Evolutionary conservation across 805 yeast species (phyloP).

Genomic region (Sugiyamaella chiloensis): DNA sequence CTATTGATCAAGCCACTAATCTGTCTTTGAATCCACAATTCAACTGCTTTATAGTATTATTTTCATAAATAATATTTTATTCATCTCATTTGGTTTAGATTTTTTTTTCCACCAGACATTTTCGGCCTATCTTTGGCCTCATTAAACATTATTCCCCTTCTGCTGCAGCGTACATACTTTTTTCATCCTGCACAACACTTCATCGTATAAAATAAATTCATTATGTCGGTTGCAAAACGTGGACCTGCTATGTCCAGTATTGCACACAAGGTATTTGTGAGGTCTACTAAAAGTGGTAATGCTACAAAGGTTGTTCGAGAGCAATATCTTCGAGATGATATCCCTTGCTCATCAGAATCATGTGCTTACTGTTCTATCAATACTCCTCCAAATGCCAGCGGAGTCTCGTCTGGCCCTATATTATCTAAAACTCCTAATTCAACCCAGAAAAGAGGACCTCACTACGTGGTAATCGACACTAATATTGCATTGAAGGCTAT

Average conservation of each 20-base stretch:
- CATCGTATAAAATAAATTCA: no score
- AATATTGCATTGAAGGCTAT: conserved; percentile 85
- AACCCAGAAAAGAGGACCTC: conserved; percentile 52
- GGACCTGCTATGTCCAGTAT: conserved; percentile 16
- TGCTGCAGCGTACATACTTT: no score
- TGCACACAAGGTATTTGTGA: conserved; percentile 72
- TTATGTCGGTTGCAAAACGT: not conserved
- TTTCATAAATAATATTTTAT: no score
- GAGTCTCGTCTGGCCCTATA: conserved; percentile 62
- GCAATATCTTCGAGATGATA: conserved; percentile 87
- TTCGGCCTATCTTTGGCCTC: no score
- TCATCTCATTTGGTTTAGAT: no score
- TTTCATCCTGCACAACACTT: no score
- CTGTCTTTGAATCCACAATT: no score
- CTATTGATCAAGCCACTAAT: no score
- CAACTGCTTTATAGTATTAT: no score
- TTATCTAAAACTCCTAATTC: conserved; percentile 59
- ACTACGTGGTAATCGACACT: conserved; percentile 83
- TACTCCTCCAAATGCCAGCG: conserved; percentile 61
- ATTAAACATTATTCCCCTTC: no score
- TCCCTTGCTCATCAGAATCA: conserved; percentile 78
- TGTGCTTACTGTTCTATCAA: conserved; percentile 61
- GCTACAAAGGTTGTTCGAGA: conserved; percentile 92
- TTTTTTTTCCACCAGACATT: no score
- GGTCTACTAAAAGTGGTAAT: conserved; percentile 77